Evolutionary conservation across 495 filamentous ascomycete species (phyloP).

Genomic region (Schizothecium vesticola): DNA sequence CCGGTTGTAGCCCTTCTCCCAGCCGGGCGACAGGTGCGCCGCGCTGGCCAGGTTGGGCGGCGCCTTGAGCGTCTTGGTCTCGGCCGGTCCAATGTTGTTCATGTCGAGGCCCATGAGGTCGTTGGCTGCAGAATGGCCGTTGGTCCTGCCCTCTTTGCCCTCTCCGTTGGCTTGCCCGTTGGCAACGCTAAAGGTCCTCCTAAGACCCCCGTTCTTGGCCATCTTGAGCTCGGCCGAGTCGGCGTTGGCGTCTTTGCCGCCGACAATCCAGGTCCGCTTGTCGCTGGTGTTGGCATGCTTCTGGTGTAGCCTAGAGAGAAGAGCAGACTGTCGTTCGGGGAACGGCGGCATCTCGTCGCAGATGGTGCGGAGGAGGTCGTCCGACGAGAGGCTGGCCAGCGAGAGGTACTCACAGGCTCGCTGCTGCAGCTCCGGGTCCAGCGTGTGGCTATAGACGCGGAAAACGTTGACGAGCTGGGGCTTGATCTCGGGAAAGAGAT

Average conservation of each 20-base stretch:
- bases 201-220: slow-evolving; percentile 75
- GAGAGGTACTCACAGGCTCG: slow-evolving; percentile 93
- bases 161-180: slow-evolving; percentile 52
- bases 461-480: slow-evolving; percentile 89
- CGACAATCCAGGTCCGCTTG: slow-evolving; percentile 92
- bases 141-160: slow-evolving; percentile 53
- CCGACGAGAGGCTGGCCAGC: slow-evolving; percentile 76
- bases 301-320: slow-evolving; percentile 88
- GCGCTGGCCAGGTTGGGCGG: slow-evolving; percentile 83
- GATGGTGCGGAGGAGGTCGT: slow-evolving; percentile 90
- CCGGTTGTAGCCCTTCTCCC: slow-evolving; percentile 86
- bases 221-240: slow-evolving; percentile 75
- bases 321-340: slow-evolving; percentile 85
- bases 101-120: slow-evolving; percentile 82
- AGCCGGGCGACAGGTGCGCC: slow-evolving; percentile 87
- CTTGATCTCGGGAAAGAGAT: slow-evolving; percentile 98
- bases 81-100: slow-evolving; percentile 48
- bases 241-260: slow-evolving; percentile 85
- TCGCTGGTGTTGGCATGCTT: slow-evolving; percentile 87
- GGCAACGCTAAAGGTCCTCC: slow-evolving; percentile 72
- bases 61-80: slow-evolving; percentile 54
- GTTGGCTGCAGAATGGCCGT: slow-evolving; percentile 44
- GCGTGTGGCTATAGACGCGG: slow-evolving; percentile 83
- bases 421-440: slow-evolving; percentile 94
- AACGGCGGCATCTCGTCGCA: slow-evolving; percentile 99